Evolutionary conservation across 257 asterid genomes (phyloP), one percentile per base, ranked within the genome.

Genomic region (Scutellaria galericulata): DNA sequence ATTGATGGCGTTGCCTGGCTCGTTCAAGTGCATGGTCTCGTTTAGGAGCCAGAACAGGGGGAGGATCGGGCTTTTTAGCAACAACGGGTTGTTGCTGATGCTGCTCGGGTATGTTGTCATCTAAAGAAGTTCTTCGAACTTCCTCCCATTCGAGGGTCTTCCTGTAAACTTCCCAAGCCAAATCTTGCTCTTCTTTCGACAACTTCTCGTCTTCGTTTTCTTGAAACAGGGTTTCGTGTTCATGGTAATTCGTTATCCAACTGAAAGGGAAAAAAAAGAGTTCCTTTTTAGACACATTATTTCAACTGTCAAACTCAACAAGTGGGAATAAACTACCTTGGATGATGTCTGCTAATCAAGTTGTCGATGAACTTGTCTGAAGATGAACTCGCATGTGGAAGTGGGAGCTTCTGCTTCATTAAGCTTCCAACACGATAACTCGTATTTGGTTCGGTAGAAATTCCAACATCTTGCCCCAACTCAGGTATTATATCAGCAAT

Each of bases 171-270:
- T 92, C 98, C 99, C 98, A 95, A 20, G 99, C 99, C 89, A 88
- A 67, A 72, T 92, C 99, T 77, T 95, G 96, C 76, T 95, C 99
- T 77, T 95, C 97, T 82, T 95, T 95, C 1, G 99, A 88, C n/a
- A 95, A 91, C 66, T 85, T 92, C 78, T 95, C 99, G 0, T 88
- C 98, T 83, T 95, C 97, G n/a, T 95, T 95, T 78, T 95, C 99
- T 85, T 92, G 99, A 75, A 95, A 70, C 68, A 95, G 85, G 24
- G 91, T 90, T 80, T 95, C 99, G 9, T 95, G 99, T 61, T 92
- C 98, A n/a, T 95, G 99, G 83, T 87, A 92, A 75, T 92, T 87
- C 56, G 90, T 85, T 64, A 95, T 95, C 98, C 99, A 95, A 15
- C 99, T 95, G 84, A 41, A 81, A 48, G 50, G 44, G 46, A 46